Percentiles rank a stretch among this genome's conserved stretches.
These are phyloP conservation scores for Podospora anserina DNA, from an alignment of 495 filamentous ascomycete species.

Conservation along the genomic window DNA sequence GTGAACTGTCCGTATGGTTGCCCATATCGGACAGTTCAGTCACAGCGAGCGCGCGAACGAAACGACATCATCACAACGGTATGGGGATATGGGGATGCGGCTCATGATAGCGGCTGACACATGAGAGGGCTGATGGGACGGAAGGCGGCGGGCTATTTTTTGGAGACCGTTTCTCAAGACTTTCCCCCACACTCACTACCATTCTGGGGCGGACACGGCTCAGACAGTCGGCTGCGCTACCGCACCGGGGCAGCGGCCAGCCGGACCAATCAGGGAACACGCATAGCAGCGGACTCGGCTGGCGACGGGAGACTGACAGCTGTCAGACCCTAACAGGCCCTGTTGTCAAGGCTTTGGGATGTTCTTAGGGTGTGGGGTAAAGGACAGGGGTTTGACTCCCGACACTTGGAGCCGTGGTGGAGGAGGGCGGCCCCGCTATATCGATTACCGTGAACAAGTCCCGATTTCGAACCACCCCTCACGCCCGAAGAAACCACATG, in stretches of 20 bases:
- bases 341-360: not conserved
- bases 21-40: not conserved
- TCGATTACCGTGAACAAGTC: constrained; percentile 42
- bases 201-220: not conserved
- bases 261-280: not conserved
- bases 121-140: not conserved
- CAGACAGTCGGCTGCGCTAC: constrained; percentile 4
- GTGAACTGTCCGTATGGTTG: not conserved
- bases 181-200: not conserved
- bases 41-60: not conserved
- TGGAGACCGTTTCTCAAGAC: not conserved
- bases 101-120: not conserved
- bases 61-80: not conserved
- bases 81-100: not conserved
- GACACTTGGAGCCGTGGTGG: constrained; percentile 22
- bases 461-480: constrained; percentile 31
- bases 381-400: constrained; percentile 13
- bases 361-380: not conserved
- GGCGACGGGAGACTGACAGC: not conserved
- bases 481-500: constrained; percentile 7
- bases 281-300: not conserved
- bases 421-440: constrained; percentile 40
- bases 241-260: not conserved
- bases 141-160: not conserved
- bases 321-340: not conserved